Conservation (phyloP, 768 basidiomycete species). For the Naganishia kalamii region DNA sequence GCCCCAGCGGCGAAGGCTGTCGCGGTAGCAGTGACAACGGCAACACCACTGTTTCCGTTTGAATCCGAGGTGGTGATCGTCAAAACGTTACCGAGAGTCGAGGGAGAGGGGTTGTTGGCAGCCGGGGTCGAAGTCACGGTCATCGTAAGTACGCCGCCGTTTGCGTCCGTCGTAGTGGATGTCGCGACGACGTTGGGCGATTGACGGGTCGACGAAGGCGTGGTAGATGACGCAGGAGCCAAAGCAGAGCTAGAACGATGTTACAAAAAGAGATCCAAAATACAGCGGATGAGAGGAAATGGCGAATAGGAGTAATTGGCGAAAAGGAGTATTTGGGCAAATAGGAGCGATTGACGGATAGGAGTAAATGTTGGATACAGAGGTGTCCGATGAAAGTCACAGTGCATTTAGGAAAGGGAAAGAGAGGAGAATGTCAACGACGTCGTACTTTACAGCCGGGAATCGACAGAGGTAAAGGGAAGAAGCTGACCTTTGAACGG, state of each 20-base stretch:
- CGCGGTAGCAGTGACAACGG: slow-evolving; percentile 1
- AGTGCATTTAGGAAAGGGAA: no score
- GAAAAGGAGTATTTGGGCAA: no score
- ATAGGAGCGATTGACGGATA: no score
- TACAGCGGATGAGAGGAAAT: not conserved
- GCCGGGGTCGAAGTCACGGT: not conserved
- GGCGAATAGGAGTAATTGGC: no score
- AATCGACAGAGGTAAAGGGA: not conserved
- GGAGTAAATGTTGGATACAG: no score
- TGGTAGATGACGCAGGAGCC: not conserved
- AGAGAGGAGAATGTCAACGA: not conserved
- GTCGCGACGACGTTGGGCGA: not conserved
- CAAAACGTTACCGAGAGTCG: slow-evolving; percentile 2
- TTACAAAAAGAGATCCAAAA: not conserved
- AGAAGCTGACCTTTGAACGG: slow-evolving; percentile 3
- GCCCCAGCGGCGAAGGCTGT: not conserved
- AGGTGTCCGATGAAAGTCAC: no score
- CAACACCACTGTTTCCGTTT: slow-evolving; percentile 4
- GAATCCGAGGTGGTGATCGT: slow-evolving; percentile 9
- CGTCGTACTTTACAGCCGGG: not conserved
- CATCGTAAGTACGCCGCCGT: slow-evolving; percentile 4
- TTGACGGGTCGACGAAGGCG: not conserved
- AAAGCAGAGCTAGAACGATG: slow-evolving; percentile 5
- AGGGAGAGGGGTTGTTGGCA: not conserved
- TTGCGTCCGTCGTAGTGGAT: not conserved